Conservation (phyloP, 495 filamentous ascomycete genomes). For the Penicillium crystallinum region DNA sequence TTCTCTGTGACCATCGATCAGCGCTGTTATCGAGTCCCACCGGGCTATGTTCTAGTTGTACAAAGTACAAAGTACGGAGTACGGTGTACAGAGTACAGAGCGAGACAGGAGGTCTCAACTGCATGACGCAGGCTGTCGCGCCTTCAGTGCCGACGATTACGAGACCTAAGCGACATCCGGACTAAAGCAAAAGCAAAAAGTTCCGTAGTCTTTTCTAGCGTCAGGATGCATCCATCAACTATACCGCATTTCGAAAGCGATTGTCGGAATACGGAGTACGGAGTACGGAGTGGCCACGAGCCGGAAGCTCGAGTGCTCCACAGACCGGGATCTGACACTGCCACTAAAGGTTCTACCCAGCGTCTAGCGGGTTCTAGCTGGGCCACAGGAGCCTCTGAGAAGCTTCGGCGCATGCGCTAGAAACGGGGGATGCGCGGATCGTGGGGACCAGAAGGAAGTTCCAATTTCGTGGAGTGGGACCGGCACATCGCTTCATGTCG, state of each 20-base stretch:
- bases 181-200: neutral
- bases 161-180: neutral
- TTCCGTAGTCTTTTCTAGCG: constrained; percentile 6
- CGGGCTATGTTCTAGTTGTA: too few species aligned
- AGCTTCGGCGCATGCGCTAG: constrained; percentile 17
- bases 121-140: too few species aligned
- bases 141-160: neutral
- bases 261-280: neutral
- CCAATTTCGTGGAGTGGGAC: constrained; percentile 21
- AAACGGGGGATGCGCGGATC: constrained; percentile 25
- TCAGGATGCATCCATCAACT: neutral
- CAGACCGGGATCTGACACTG: constrained; percentile 15
- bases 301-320: constrained; percentile 3
- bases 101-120: too few species aligned
- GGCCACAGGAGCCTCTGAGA: neutral
- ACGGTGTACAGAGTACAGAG: too few species aligned
- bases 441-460: constrained; percentile 18
- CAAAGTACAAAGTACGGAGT: too few species aligned
- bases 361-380: constrained; percentile 28
- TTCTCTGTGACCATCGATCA: too few species aligned
- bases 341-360: constrained; percentile 14
- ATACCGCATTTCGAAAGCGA: neutral
- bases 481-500: constrained; percentile 9
- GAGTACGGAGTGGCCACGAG: neutral
- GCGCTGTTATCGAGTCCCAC: too few species aligned